Evolutionary conservation across 306 rosid genomes (phyloP).

Genomic region (apple (Malus domestica)): DNA sequence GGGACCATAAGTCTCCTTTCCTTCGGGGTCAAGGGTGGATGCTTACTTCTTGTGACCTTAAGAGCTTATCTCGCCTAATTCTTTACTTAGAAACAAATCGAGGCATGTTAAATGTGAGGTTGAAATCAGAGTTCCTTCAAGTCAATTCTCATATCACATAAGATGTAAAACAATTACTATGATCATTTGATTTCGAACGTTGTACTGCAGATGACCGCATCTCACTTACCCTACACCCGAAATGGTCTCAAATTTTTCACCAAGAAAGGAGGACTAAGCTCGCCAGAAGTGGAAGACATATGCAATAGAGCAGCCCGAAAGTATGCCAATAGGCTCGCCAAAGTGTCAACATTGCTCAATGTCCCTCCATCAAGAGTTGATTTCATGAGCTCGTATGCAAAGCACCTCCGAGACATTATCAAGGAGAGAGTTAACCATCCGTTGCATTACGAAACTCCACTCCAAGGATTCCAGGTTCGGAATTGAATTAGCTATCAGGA

Average conservation of each 20-base stretch:
- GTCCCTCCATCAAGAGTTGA: conserved; percentile 48
- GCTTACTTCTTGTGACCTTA: too few species aligned
- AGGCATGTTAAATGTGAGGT: too few species aligned
- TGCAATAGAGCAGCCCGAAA: conserved; percentile 70
- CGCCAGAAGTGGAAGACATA: conserved; percentile 67
- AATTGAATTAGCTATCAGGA: not conserved
- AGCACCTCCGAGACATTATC: conserved; percentile 65
- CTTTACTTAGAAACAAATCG: too few species aligned
- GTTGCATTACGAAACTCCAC: conserved; percentile 69
- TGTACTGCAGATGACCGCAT: conserved; percentile 72
- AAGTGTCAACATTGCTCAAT: conserved; percentile 50
- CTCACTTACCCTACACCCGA: conserved; percentile 83
- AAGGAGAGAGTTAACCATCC: conserved; percentile 76
- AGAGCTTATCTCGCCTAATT: too few species aligned
- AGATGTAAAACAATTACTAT: too few species aligned
- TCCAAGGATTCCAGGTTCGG: conserved; percentile 71
- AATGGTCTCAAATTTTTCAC: conserved; percentile 88
- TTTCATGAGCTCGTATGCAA: conserved; percentile 72
- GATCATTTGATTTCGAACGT: not conserved
- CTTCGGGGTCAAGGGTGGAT: too few species aligned
- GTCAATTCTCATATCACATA: too few species aligned
- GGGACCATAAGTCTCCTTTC: too few species aligned
- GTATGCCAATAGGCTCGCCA: conserved; percentile 61
- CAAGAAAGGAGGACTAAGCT: conserved; percentile 68
- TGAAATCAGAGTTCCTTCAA: too few species aligned